A percentile compares a stretch with the other conserved stretches of the same genome.
Conservation (phyloP, 2,329 filamentous ascomycete genomes). For the Rasamsonia emersonii region DNA sequence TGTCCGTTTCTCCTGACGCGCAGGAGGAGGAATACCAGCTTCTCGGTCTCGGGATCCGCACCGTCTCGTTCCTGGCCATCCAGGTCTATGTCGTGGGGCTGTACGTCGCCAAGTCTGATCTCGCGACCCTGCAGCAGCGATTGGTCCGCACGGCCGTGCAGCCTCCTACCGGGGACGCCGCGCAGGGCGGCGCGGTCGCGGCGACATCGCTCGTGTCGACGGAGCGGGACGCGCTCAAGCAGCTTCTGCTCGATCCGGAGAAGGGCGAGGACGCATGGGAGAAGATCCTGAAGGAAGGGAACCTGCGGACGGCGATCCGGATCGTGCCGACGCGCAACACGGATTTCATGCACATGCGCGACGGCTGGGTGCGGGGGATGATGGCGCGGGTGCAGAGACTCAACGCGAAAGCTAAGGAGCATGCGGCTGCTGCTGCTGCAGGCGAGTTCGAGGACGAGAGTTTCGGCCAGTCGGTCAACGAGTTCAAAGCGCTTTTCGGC, state of each 20-base stretch:
- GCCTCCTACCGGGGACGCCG: slow-evolving; percentile 11
- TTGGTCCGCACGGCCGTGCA: slow-evolving; percentile 61
- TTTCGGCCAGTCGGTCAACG: slow-evolving; percentile 65
- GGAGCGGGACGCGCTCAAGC: slow-evolving; percentile 67
- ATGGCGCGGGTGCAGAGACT: slow-evolving; percentile 56
- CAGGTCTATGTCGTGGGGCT: slow-evolving; percentile 93
- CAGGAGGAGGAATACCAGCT: slow-evolving; percentile 73
- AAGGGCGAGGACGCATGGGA: slow-evolving; percentile 68
- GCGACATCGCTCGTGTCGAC: slow-evolving; percentile 75
- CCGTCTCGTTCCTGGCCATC: slow-evolving; percentile 80
- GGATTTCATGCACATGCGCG: slow-evolving; percentile 84
- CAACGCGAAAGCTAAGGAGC: neutral
- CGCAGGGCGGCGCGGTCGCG: slow-evolving; percentile 46
- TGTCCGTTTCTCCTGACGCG: slow-evolving; percentile 31
- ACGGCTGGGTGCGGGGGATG: slow-evolving; percentile 82
- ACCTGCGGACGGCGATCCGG: slow-evolving; percentile 68
- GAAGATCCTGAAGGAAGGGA: slow-evolving; percentile 55
- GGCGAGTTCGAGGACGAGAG: slow-evolving; percentile 58
- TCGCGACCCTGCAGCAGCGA: slow-evolving; percentile 68
- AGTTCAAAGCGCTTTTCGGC: slow-evolving; percentile 76
- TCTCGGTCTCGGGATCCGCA: slow-evolving; percentile 77
- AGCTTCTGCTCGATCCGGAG: slow-evolving; percentile 59
- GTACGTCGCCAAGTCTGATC: slow-evolving; percentile 77
- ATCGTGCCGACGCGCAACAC: slow-evolving; percentile 89
- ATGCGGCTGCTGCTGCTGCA: slow-evolving; percentile 8